A percentile compares a stretch with the other conserved stretches of the same genome.
Conservation (phyloP, 257 asterid genomes). For the Solanum appendiculatum region DNA sequence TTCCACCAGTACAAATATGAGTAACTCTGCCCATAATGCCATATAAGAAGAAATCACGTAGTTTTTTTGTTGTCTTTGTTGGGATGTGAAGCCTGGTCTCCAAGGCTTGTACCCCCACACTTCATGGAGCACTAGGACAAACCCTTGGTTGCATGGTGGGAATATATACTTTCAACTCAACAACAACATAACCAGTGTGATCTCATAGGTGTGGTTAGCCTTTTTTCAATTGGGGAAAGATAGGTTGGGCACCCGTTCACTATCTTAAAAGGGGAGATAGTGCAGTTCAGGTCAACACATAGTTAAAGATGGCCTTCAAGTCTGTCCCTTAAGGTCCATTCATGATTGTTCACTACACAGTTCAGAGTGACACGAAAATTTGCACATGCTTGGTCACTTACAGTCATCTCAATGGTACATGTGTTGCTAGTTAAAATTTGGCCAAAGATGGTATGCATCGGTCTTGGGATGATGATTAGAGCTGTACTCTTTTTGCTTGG, state of each 20-base stretch:
- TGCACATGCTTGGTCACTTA: neutral
- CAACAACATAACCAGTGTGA: neutral
- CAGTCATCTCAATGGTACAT: neutral
- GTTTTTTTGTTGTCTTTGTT: neutral
- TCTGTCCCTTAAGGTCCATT: neutral
- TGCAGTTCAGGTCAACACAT: neutral
- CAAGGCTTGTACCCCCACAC: neutral
- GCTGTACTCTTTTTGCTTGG: neutral
- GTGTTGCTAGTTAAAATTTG: neutral
- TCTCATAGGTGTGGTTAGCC: neutral
- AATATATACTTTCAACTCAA: neutral
- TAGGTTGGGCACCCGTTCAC: neutral
- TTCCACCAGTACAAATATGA: neutral
- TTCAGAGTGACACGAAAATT: neutral
- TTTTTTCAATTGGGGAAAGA: neutral
- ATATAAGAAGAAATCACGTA: neutral
- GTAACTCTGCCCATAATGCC: neutral
- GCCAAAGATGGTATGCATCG: neutral
- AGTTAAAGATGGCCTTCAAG: neutral
- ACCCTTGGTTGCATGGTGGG: neutral
- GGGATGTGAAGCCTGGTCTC: neutral
- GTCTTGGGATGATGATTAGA: neutral
- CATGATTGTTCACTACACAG: neutral
- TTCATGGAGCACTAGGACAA: neutral
- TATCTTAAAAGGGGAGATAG: neutral